Evolutionary conservation across 495 filamentous ascomycete genomes (phyloP).

Genomic region (Achaetomiella virescens): DNA sequence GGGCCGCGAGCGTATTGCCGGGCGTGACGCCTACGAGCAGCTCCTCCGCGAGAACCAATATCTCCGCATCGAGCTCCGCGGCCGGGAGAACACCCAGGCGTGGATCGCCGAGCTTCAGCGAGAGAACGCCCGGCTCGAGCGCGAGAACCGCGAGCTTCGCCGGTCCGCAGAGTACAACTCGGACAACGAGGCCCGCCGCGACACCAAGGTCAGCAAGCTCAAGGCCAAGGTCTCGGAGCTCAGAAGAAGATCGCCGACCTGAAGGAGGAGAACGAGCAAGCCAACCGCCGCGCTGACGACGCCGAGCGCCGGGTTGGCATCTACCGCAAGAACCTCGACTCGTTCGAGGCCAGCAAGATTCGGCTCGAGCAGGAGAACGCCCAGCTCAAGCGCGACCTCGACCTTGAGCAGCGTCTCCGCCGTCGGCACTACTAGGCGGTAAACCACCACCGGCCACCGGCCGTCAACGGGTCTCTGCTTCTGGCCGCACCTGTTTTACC

Average conservation of each 20-base stretch:
- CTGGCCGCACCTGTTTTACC: background rate
- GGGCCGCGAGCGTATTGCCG: conserved; percentile 16
- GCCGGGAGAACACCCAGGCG: background rate
- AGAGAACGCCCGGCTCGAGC: conserved; percentile 13
- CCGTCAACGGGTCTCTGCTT: background rate
- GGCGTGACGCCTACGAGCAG: conserved; percentile 11
- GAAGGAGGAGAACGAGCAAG: conserved; percentile 6
- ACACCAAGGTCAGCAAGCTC: conserved; percentile 16
- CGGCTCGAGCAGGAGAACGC: conserved; percentile 14
- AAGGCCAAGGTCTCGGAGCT: conserved; percentile 13
- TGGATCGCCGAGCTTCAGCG: conserved; percentile 1
- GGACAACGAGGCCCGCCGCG: conserved; percentile 17
- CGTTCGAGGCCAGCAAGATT: background rate
- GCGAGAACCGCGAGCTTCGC: conserved; percentile 24
- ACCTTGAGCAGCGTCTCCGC: conserved; percentile 7
- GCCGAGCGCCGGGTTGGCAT: conserved; percentile 9
- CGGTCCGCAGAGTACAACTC: conserved; percentile 15
- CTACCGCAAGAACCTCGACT: conserved; percentile 5
- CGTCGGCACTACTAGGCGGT: background rate
- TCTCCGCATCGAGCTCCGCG: conserved; percentile 21
- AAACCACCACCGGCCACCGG: too few species aligned
- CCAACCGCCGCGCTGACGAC: conserved; percentile 8
- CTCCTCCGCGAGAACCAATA: conserved; percentile 20
- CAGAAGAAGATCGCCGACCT: conserved; percentile 5
- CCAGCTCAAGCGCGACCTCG: conserved; percentile 2